Evolutionary conservation across 768 basidiomycete species (phyloP).

Genomic region (Holtermanniella nyarrowii): DNA sequence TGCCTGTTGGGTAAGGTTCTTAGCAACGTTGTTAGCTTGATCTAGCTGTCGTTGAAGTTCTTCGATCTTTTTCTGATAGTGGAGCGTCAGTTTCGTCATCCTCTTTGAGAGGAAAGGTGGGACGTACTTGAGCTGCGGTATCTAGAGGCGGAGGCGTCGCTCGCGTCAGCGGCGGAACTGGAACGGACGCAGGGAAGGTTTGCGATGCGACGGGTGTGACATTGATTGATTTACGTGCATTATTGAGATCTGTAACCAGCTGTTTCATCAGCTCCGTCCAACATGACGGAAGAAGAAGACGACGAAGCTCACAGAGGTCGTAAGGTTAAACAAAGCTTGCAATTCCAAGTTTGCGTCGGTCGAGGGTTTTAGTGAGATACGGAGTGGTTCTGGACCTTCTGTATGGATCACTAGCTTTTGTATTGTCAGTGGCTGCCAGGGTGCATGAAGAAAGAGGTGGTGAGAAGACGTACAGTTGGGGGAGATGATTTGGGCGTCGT

Average conservation of each 20-base stretch:
- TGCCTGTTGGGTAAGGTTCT: background rate
- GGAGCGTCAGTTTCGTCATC: too few species aligned
- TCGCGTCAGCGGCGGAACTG: too few species aligned
- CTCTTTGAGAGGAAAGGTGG: too few species aligned
- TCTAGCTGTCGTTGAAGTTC: background rate
- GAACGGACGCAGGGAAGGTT: too few species aligned
- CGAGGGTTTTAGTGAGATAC: background rate
- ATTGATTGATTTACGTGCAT: background rate
- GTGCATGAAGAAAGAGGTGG: too few species aligned
- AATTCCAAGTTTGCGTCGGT: background rate
- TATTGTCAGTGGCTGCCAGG: too few species aligned
- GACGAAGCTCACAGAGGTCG: background rate
- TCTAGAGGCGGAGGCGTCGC: too few species aligned
- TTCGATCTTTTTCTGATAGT: background rate
- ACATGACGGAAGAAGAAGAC: too few species aligned
- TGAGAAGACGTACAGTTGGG: background rate
- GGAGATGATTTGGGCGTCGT: background rate
- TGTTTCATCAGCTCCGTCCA: background rate
- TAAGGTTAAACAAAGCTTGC: background rate
- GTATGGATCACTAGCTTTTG: background rate
- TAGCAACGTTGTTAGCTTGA: background rate
- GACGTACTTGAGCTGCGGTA: too few species aligned
- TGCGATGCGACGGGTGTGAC: too few species aligned
- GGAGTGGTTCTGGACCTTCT: background rate
- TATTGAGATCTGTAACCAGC: background rate